These are phyloP conservation scores for Coniferiporia weirii DNA, from an alignment of 1,284 basidiomycete species.

Conservation along the genomic window DNA sequence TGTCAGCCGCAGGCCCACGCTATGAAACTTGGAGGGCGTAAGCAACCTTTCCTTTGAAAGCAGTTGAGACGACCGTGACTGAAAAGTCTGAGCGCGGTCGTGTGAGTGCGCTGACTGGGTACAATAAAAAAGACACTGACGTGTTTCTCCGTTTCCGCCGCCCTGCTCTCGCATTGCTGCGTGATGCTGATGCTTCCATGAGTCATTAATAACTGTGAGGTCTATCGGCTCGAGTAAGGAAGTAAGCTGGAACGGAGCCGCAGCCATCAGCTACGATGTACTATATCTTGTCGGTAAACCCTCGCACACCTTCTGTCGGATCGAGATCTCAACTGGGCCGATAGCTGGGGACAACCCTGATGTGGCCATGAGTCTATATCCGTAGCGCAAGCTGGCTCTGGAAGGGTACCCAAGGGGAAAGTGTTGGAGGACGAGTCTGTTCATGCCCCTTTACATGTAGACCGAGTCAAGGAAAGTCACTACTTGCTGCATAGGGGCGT, in stretches of 20 bases:
- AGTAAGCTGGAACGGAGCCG: constrained; percentile 41
- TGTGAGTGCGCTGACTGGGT: background rate
- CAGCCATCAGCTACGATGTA: background rate
- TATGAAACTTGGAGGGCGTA: background rate
- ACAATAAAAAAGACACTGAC: constrained; percentile 37
- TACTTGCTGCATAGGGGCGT: background rate
- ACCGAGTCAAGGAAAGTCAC: background rate
- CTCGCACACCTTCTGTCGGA: constrained; percentile 47
- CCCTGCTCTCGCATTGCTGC: constrained; percentile 63
- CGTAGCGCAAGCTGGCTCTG: background rate
- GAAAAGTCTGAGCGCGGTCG: constrained; percentile 55
- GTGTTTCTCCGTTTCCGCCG: constrained; percentile 61
- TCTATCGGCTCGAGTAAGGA: constrained; percentile 49
- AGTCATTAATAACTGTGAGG: constrained; percentile 66
- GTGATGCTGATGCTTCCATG: constrained; percentile 74
- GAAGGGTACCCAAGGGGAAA: background rate
- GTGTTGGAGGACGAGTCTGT: background rate
- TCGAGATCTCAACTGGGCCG: constrained; percentile 43
- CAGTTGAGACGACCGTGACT: constrained; percentile 62
- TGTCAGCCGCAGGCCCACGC: background rate
- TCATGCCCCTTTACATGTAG: background rate
- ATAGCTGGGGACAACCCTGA: background rate
- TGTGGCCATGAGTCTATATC: constrained; percentile 3
- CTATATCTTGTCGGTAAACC: background rate
- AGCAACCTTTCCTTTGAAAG: constrained; percentile 65